Percentiles rank a stretch among this genome's conserved stretches.
These are phyloP conservation scores for Onygena corvina DNA, from an alignment of 2,329 filamentous ascomycete species.

Conservation along the genomic window DNA sequence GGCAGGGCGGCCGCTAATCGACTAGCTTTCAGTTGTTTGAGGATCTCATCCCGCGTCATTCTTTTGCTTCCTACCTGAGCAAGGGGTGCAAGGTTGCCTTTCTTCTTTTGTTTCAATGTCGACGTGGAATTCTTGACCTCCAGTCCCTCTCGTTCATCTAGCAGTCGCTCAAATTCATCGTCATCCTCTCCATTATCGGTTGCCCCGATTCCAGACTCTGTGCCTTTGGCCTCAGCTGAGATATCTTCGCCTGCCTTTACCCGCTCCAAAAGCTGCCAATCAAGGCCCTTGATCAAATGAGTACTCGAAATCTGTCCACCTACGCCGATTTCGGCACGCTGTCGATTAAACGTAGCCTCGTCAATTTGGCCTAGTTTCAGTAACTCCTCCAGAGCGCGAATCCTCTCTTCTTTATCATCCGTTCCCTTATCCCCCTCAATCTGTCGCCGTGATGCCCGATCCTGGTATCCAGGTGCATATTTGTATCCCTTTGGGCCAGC, in stretches of 20 bases:
- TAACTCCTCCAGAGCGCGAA: slow-evolving; percentile 69
- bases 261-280: slow-evolving; percentile 56
- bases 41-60: slow-evolving; percentile 47
- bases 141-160: slow-evolving; percentile 29
- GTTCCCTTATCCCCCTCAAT: slow-evolving; percentile 38
- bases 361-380: slow-evolving; percentile 78
- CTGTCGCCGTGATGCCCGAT: slow-evolving; percentile 59
- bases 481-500: slow-evolving; percentile 72
- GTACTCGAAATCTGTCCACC: slow-evolving; percentile 71
- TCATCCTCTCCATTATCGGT: slow-evolving; percentile 38
- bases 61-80: slow-evolving; percentile 25
- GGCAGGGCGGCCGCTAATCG: slow-evolving; percentile 30
- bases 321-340: slow-evolving; percentile 59
- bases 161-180: slow-evolving; percentile 42
- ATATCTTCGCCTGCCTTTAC: slow-evolving; percentile 46
- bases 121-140: slow-evolving; percentile 22
- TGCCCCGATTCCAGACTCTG: slow-evolving; percentile 13
- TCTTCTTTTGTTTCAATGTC: slow-evolving; percentile 38
- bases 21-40: slow-evolving; percentile 48
- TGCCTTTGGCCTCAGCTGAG: slow-evolving; percentile 14
- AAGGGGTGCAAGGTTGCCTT: slow-evolving; percentile 38
- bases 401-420: slow-evolving; percentile 42
- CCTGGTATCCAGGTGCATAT: slow-evolving; percentile 67
- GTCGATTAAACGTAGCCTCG: slow-evolving; percentile 60
- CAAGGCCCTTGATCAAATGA: slow-evolving; percentile 82